Evolutionary conservation across 768 basidiomycete species (phyloP).

Genomic region (Tricholoma terreum): DNA sequence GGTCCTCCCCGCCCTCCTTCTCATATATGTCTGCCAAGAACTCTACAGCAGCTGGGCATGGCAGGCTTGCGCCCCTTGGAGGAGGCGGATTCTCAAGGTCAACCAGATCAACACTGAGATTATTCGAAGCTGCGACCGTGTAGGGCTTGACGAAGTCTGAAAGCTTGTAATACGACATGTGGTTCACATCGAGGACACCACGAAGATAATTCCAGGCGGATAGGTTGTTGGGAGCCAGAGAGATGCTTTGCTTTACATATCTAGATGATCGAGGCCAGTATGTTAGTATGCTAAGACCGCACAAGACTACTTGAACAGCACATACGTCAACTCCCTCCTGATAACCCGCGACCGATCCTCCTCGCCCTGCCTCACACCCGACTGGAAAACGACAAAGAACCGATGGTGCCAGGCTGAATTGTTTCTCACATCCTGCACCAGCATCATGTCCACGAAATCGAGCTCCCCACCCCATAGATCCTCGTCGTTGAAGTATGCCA

Average conservation of each 20-base stretch:
- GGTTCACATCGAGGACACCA: slow-evolving; percentile 66
- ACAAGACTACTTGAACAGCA: slow-evolving; percentile 15
- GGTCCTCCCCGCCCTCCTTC: slow-evolving; percentile 46
- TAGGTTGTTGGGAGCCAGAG: slow-evolving; percentile 85
- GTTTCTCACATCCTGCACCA: slow-evolving; percentile 80
- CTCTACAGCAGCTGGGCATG: slow-evolving; percentile 77
- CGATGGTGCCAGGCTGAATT: slow-evolving; percentile 98
- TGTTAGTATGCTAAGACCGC: background rate
- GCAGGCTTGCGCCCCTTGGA: slow-evolving; percentile 61
- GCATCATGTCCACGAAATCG: slow-evolving; percentile 67
- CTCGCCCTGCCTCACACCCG: slow-evolving; percentile 59
- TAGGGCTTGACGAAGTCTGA: slow-evolving; percentile 65
- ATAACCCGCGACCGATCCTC: slow-evolving; percentile 57
- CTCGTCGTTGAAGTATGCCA: slow-evolving; percentile 76
- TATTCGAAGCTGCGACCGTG: slow-evolving; percentile 34
- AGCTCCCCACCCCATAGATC: slow-evolving; percentile 74
- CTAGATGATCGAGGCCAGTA: slow-evolving; percentile 32
- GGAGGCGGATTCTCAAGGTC: slow-evolving; percentile 79
- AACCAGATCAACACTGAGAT: slow-evolving; percentile 40
- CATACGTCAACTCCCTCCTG: slow-evolving; percentile 74
- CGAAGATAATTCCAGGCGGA: slow-evolving; percentile 98
- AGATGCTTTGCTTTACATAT: slow-evolving; percentile 80
- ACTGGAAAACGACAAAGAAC: slow-evolving; percentile 81
- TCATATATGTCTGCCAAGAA: slow-evolving; percentile 80
- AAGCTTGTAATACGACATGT: slow-evolving; percentile 54